phyloP scores from a whole-genome alignment of 2,329 filamentous ascomycete species.

The Gaeumannomyces tritici region DNA sequence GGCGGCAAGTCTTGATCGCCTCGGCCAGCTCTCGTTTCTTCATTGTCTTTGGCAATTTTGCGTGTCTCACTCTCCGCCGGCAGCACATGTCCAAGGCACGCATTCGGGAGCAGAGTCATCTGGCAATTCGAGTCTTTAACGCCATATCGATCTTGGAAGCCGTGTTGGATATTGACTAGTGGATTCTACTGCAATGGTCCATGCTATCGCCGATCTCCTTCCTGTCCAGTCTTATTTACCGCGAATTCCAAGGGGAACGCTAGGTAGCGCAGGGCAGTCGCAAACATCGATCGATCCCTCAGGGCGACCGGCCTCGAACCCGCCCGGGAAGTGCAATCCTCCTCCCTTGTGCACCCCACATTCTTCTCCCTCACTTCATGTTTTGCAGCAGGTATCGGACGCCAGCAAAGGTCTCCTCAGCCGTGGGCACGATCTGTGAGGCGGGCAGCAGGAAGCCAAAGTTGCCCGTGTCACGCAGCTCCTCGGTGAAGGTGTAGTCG shows the following conservation, averaged over 20 bases:
- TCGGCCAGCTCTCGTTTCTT: not conserved
- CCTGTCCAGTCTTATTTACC: not conserved
- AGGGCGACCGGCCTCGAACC: no score
- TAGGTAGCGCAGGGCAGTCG: not conserved
- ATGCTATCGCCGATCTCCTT: not conserved
- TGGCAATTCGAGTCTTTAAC: not conserved
- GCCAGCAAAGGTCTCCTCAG: slow-evolving; percentile 32
- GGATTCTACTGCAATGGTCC: not conserved
- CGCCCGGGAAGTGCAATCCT: no score
- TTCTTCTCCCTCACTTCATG: slow-evolving; percentile 20
- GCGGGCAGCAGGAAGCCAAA: slow-evolving; percentile 34
- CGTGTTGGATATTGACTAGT: not conserved
- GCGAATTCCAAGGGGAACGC: not conserved
- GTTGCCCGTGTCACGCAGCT: slow-evolving; percentile 26
- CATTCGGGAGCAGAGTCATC: not conserved
- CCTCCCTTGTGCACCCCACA: not conserved
- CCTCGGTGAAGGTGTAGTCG: slow-evolving; percentile 29
- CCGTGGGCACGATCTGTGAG: slow-evolving; percentile 30
- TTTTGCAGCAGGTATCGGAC: slow-evolving; percentile 49
- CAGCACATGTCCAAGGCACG: not conserved
- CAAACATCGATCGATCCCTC: no score
- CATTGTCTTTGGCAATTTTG: not conserved
- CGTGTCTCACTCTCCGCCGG: not conserved
- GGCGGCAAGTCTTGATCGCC: no score
- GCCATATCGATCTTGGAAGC: not conserved